A percentile compares a stretch with the other conserved stretches of the same genome.
Conservation (phyloP, 495 filamentous ascomycete species). For the Neurospora sp. region DNA sequence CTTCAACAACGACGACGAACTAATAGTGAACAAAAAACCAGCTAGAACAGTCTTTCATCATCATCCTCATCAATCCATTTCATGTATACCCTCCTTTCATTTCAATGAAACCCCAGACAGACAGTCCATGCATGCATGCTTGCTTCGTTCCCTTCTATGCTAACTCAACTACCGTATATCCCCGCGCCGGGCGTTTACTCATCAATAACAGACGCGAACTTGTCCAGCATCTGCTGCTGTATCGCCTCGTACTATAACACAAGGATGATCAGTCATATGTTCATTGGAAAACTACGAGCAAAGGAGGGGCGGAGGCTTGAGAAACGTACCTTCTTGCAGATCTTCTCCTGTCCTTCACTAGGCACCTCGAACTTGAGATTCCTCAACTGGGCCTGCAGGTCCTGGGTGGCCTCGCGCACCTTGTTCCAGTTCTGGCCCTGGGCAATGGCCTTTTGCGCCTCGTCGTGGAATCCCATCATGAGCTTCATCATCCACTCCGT, state of each 20-base stretch:
- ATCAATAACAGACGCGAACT: conserved; percentile 88
- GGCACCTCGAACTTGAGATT: conserved; percentile 96
- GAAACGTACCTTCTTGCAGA: conserved; percentile 62
- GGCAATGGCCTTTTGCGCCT: conserved; percentile 87
- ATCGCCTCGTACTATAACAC: conserved; percentile 71
- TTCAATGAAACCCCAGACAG: background rate
- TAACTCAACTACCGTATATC: background rate
- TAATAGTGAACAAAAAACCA: background rate
- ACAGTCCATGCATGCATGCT: background rate
- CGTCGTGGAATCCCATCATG: conserved; percentile 96
- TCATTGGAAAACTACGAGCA: no score
- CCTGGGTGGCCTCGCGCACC: conserved; percentile 79
- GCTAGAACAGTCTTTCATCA: background rate
- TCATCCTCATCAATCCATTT: background rate
- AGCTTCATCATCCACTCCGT: conserved; percentile 99
- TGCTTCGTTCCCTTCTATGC: background rate
- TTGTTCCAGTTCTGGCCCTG: conserved; percentile 86
- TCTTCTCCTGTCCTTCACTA: conserved; percentile 58
- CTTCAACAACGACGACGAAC: background rate
- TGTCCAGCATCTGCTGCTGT: conserved; percentile 83
- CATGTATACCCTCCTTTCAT: background rate
- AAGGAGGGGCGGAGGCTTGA: no score
- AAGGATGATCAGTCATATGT: background rate
- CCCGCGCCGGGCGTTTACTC: conserved; percentile 47
- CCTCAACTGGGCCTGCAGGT: conserved; percentile 72